phyloP scores from a whole-genome alignment of 176 grass and related monocot genomes.

The Ananas comosus region DNA sequence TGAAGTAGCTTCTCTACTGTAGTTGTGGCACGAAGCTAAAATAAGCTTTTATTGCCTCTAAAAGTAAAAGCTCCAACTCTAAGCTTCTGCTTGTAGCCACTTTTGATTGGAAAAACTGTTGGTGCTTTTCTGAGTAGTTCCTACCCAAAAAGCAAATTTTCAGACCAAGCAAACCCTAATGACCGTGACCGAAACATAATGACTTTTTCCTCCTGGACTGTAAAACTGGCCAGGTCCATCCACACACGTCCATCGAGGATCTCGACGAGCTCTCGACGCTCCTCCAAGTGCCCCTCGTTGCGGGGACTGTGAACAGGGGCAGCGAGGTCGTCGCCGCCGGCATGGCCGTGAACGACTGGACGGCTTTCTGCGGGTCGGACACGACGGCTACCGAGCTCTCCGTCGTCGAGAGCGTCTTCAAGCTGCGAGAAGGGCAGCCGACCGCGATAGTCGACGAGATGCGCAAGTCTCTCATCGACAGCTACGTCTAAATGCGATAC shows the following conservation, averaged over 20 bases:
- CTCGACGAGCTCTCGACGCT: slow-evolving; percentile 93
- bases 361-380: slow-evolving; percentile 86
- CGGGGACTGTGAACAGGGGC: slow-evolving; percentile 92
- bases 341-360: slow-evolving; percentile 97
- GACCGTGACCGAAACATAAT: neutral
- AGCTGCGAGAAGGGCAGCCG: slow-evolving; percentile 74
- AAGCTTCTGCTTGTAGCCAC: no score
- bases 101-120: no score
- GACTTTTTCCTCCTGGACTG: neutral
- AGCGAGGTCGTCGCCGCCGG: slow-evolving; percentile 87
- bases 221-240: slow-evolving; percentile 56
- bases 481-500: slow-evolving; percentile 43
- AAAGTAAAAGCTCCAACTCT: no score
- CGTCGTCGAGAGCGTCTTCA: slow-evolving; percentile 86
- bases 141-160: no score
- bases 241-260: slow-evolving; percentile 94
- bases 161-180: no score
- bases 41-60: no score
- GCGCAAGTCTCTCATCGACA: slow-evolving; percentile 94
- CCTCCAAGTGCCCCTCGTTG: slow-evolving; percentile 89
- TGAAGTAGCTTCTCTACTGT: no score
- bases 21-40: no score
- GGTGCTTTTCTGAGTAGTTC: no score
- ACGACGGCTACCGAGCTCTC: slow-evolving; percentile 92
- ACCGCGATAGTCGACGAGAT: slow-evolving; percentile 69